These are phyloP conservation scores for Dictyostelium capitatum DNA, from an alignment of 78 protist genomes.

Conservation along the genomic window DNA sequence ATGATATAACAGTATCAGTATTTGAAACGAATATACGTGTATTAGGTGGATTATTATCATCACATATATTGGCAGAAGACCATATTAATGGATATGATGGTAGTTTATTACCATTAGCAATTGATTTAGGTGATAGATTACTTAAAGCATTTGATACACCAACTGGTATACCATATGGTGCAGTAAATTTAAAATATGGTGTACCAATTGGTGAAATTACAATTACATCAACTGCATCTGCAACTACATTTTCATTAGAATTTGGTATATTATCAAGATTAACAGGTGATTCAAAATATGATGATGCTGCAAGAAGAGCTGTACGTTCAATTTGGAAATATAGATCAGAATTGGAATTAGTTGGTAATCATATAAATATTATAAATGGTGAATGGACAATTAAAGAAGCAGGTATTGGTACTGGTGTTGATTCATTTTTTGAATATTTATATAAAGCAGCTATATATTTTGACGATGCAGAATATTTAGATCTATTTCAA, in stretches of 20 bases:
- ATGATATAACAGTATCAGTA: slow-evolving; percentile 91
- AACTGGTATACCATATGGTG: slow-evolving; percentile 96
- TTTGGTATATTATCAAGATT: slow-evolving; percentile 81
- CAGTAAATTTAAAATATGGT: slow-evolving; percentile 91
- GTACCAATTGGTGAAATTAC: slow-evolving; percentile 87
- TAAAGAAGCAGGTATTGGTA: slow-evolving; percentile 90
- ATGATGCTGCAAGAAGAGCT: slow-evolving; percentile 78
- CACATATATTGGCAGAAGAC: slow-evolving; percentile 30
- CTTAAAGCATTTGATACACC: slow-evolving; percentile 94
- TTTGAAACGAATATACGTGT: slow-evolving; percentile 97
- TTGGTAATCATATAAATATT: slow-evolving; percentile 93
- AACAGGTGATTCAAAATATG: slow-evolving; percentile 80
- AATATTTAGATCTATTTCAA: slow-evolving; percentile 49
- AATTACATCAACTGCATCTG: slow-evolving; percentile 94
- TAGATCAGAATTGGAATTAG: slow-evolving; percentile 74
- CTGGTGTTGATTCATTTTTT: slow-evolving; percentile 93
- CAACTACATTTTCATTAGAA: slow-evolving; percentile 93
- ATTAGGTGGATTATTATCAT: slow-evolving; percentile 93
- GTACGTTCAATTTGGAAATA: slow-evolving; percentile 74
- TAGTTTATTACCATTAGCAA: slow-evolving; percentile 85
- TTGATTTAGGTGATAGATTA: slow-evolving; percentile 92
- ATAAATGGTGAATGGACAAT: slow-evolving; percentile 89
- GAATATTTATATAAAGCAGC: slow-evolving; percentile 93
- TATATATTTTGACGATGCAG: slow-evolving; percentile 79
- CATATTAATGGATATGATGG: slow-evolving; percentile 44